Evolutionary conservation across 1,139 yeast genomes (phyloP), one percentile per base, ranked within the genome.

Genomic region (Arxiozyma telluris): DNA sequence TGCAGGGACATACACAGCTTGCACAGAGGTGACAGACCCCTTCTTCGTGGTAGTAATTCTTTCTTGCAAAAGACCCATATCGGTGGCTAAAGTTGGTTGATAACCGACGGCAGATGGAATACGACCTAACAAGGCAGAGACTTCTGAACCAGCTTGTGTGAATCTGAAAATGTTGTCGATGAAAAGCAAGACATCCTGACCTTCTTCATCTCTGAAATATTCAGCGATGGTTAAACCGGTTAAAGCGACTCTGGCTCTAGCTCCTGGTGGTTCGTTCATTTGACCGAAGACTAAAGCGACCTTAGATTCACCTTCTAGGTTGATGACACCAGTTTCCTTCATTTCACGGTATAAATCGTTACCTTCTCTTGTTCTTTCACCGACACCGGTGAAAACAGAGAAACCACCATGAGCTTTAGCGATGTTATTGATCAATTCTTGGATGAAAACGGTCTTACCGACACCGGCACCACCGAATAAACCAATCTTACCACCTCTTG

Each of bases 381-480:
- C 98, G 79, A 93, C 98, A 89, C 98, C 98, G 72, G 97, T 87
- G 87, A 93, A 93, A 67, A 93, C 98, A 58, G 98, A 93, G 96
- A 91, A 93, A 87, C 98, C 98, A 89, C 98, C 98, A 77, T 93
- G 98, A 71, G 98, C 98, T 84, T 91, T 93, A 76, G 98, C 98
- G 74, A 93, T 93, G 84, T 93, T 93, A 90, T 93, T 91, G 78
- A 93, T 93, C 82, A 93, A 85, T 81, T 93, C 98, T 83, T 93
- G 98, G 79, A 93, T 93, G 80, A 93, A 93, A 64, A 93, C 98
- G 77, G 98, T 93, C 81, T 93, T 93, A 81, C 98, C 98, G 89
- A 93, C 98, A 91, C 98, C 98, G 78, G 98, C 98, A 91, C 98
- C 98, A 83, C 98, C 98, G 87, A 93, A 93, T 74, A 93, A 85